Conservation (phyloP, 2,329 filamentous ascomycete species). For the Amphichorda felina region DNA sequence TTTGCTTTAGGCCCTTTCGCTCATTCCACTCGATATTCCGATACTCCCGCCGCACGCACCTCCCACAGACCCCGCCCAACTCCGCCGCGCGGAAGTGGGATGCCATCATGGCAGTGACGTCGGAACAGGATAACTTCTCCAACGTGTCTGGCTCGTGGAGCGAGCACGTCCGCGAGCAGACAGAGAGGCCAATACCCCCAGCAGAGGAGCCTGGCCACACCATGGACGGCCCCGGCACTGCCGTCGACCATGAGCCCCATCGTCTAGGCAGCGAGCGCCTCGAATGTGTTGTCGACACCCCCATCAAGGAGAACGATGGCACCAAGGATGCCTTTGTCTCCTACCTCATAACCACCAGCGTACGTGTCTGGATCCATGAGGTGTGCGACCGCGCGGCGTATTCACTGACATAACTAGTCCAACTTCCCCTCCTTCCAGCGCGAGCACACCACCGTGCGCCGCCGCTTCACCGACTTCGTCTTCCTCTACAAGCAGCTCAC, state of each 20-base stretch:
- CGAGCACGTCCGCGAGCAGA: constrained; percentile 34
- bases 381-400: too few species aligned
- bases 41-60: too few species aligned
- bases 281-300: constrained; percentile 71
- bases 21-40: too few species aligned
- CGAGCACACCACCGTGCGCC: constrained; percentile 64
- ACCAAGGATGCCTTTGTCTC: constrained; percentile 96
- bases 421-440: constrained; percentile 90
- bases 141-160: constrained; percentile 76
- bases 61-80: too few species aligned
- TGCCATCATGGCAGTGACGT: constrained; percentile 1
- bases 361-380: constrained; percentile 30
- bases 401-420: too few species aligned
- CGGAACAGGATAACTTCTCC: constrained; percentile 45
- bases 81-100: too few species aligned
- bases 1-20: too few species aligned
- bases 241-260: constrained; percentile 44
- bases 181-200: constrained; percentile 3
- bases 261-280: constrained; percentile 62
- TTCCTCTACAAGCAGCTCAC: constrained; percentile 88
- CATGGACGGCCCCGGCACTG: constrained; percentile 31
- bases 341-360: constrained; percentile 84
- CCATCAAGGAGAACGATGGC: constrained; percentile 90
- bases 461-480: constrained; percentile 95
- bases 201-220: constrained; percentile 16